Base-by-base conservation (phyloP, 495 filamentous ascomycete genomes). In the Apodospora peruviana region DNA sequence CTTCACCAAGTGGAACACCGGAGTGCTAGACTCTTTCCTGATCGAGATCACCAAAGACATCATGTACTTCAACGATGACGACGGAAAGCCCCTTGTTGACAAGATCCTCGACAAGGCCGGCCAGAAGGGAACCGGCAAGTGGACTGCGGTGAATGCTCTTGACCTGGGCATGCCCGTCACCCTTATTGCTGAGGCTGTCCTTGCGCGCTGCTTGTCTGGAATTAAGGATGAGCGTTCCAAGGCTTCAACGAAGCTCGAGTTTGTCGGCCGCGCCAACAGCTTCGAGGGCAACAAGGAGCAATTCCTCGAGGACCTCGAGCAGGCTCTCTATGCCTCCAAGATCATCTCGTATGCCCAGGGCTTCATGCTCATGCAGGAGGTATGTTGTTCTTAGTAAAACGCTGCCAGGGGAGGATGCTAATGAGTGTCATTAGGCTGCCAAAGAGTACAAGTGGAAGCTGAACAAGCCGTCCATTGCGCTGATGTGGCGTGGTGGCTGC, bases 401-500 rank as follows among this genome's bases (percentile, higher is more conserved):
- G n/a, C n/a, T n/a, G n/a, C n/a, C n/a, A n/a, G n/a, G n/a, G n/a
- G n/a, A n/a, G n/a, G 11, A 16, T 41, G 32, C 60, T 69, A 51
- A 66, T 56, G 12, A 29, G 24, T 10, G 55, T 47, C 37, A 45
- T 48, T 50, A 78, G 90, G 91, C 93, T 58, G 93, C 91, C 67
- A 91, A 87, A 71, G 87, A 96, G 67, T 98, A 94, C 77, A 60
- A 66, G 49, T 98, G 93, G 93, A 96, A 97, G 82, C 84, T 98
- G 47, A 96, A 98, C 84, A 98, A 96, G 83, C 93, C 93, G 48
- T 95, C 95, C 53, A 98, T 98, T 65, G 93, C 93, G 53, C 84
- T 98, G 66, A 98, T 98, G 93, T 98, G 93, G 93, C 89, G 93
- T 69, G 93, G 93, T 73, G 93, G 93, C 51, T 98, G 93, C 84